Percentiles rank a stretch among this genome's conserved stretches.
These are phyloP conservation scores for Ophiosphaerella korrae DNA, from an alignment of 2,329 filamentous ascomycete genomes.

Conservation along the genomic window DNA sequence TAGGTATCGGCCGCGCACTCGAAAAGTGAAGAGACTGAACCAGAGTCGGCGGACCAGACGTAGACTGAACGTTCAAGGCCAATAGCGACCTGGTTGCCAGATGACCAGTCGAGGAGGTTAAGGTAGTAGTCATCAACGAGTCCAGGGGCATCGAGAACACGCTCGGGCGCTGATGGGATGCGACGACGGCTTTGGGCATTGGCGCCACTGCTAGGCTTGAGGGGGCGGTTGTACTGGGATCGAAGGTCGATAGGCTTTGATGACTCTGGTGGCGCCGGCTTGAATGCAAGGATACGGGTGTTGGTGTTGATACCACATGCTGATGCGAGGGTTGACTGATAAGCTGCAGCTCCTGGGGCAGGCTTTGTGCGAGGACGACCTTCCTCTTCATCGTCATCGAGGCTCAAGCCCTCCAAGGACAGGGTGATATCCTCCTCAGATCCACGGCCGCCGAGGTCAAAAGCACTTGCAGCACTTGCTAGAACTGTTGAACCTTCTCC, in stretches of 20 bases:
- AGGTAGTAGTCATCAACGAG: slow-evolving; percentile 99
- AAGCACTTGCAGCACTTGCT: slow-evolving; percentile 72
- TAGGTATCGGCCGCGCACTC: slow-evolving; percentile 92
- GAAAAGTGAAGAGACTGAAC: slow-evolving; percentile 83
- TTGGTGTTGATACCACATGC: slow-evolving; percentile 93
- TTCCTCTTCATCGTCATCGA: slow-evolving; percentile 72
- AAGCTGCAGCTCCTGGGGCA: slow-evolving; percentile 85
- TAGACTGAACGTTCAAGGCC: slow-evolving; percentile 97
- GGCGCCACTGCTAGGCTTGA: slow-evolving; percentile 75
- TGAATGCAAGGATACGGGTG: slow-evolving; percentile 96
- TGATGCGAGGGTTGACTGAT: slow-evolving; percentile 86
- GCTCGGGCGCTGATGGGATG: slow-evolving; percentile 92
- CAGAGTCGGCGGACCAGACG: slow-evolving; percentile 96
- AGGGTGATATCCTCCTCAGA: slow-evolving; percentile 73
- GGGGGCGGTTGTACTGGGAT: slow-evolving; percentile 95
- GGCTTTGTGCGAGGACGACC: slow-evolving; percentile 71
- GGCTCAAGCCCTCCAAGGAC: slow-evolving; percentile 77
- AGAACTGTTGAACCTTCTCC: slow-evolving; percentile 76
- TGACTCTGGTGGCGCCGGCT: slow-evolving; percentile 96
- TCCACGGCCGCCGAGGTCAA: slow-evolving; percentile 65
- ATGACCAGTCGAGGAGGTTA: slow-evolving; percentile 98
- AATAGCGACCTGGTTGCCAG: slow-evolving; percentile 96
- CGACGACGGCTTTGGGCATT: slow-evolving; percentile 89
- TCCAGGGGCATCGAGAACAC: slow-evolving; percentile 93
- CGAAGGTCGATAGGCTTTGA: slow-evolving; percentile 97